Conservation (phyloP, 371 early-diverging fungal species). For the Nematocida ironsii region DNA sequence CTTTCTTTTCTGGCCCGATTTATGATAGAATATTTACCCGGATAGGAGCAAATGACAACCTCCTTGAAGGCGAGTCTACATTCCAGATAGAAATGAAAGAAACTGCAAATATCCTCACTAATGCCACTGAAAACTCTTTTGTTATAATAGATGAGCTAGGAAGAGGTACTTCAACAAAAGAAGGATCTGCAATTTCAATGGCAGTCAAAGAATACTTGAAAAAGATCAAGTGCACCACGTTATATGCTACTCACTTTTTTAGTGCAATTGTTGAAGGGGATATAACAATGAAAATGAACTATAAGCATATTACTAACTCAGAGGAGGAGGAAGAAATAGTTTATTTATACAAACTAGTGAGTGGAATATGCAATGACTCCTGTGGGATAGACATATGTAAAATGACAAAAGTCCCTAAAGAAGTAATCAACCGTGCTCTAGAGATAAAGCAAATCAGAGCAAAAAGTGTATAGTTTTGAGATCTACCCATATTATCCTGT, state of each 20-base stretch:
- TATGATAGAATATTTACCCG: slow-evolving; percentile 81
- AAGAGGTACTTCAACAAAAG: slow-evolving; percentile 93
- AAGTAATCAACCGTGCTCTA: slow-evolving; percentile 63
- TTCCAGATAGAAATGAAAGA: slow-evolving; percentile 97
- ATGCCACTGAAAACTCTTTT: slow-evolving; percentile 84
- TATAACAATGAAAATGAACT: slow-evolving; percentile 57
- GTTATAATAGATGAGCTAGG: slow-evolving; percentile 98
- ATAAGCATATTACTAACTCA: not conserved
- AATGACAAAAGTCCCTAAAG: slow-evolving; percentile 84
- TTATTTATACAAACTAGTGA: slow-evolving; percentile 85
- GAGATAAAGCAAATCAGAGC: slow-evolving; percentile 44
- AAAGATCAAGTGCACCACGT: slow-evolving; percentile 68
- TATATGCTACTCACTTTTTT: slow-evolving; percentile 95
- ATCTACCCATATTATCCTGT: too few species aligned
- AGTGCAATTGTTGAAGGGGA: slow-evolving; percentile 78
- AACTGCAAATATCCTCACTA: slow-evolving; percentile 82
- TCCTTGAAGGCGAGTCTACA: slow-evolving; percentile 83
- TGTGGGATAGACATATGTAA: slow-evolving; percentile 87
- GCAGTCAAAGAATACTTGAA: slow-evolving; percentile 80
- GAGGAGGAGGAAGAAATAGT: slow-evolving; percentile 75
- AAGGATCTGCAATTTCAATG: slow-evolving; percentile 92
- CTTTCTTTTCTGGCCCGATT: slow-evolving; percentile 42
- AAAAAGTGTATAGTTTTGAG: not conserved
- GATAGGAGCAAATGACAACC: slow-evolving; percentile 81
- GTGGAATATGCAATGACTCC: slow-evolving; percentile 77